phyloP scores from a whole-genome alignment of 73 alveolate genomes.

The Blepharisma japonicum region DNA sequence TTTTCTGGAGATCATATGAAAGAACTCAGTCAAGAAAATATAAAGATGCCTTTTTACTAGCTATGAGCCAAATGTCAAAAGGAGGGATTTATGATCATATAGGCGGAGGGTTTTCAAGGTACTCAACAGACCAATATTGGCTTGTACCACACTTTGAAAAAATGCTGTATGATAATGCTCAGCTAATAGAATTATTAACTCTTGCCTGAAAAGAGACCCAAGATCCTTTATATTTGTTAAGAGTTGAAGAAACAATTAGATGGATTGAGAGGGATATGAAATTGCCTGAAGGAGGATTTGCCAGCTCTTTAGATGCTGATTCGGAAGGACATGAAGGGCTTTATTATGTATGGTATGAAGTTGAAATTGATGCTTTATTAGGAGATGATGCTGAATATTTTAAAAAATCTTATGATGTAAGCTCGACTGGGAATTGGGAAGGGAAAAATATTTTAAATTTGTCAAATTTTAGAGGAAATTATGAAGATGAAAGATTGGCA shows the following conservation, averaged over 20 bases:
- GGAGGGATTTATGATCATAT: conserved; percentile 24
- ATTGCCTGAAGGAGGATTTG: neutral
- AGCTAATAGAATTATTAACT: neutral
- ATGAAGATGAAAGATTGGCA: neutral
- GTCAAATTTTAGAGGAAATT: neutral
- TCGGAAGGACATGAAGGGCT: neutral
- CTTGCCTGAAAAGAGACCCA: neutral
- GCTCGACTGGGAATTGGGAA: neutral
- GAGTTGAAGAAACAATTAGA: neutral
- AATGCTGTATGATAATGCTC: conserved; percentile 17
- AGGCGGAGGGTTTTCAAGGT: conserved; percentile 11
- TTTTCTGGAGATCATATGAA: neutral
- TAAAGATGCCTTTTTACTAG: neutral
- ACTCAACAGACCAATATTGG: conserved; percentile 15
- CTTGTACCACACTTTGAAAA: conserved; percentile 28
- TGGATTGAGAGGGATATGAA: conserved; percentile 3
- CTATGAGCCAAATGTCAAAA: conserved; percentile 3
- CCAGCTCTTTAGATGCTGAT: conserved; percentile 2
- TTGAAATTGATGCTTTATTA: neutral
- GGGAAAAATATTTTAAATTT: conserved; percentile 2
- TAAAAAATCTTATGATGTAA: neutral
- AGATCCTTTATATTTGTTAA: neutral
- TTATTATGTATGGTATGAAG: conserved; percentile 3
- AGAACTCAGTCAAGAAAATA: too few relatives aligned
- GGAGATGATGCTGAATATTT: neutral